Conservation (phyloP, 75 land plant genomes). For the Cunninghamia lanceolata region DNA sequence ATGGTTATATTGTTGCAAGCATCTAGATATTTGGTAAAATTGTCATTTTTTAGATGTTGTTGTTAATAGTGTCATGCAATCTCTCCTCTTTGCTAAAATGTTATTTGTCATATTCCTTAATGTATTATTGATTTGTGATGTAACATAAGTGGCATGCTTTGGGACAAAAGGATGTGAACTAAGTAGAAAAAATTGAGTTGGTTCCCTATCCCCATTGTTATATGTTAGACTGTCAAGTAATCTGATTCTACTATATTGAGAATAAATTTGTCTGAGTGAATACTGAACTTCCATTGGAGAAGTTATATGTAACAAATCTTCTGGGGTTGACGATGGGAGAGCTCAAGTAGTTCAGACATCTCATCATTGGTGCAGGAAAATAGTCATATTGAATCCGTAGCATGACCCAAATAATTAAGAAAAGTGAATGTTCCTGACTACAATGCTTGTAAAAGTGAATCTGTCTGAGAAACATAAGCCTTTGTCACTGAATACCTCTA, state of each 20-base stretch:
- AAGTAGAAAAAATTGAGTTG: not conserved
- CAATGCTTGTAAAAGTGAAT: slow-evolving; percentile 19
- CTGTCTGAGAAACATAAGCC: slow-evolving; percentile 11
- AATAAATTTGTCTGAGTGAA: not conserved
- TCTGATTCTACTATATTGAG: not conserved
- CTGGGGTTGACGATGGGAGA: slow-evolving; percentile 20
- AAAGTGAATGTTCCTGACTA: not conserved
- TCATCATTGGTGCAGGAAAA: slow-evolving; percentile 29
- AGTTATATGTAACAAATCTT: slow-evolving; percentile 17
- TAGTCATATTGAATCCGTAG: slow-evolving; percentile 18
- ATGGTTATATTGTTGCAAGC: too few species aligned
- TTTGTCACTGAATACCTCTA: not conserved
- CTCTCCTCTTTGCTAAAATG: too few species aligned
- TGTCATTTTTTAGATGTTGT: too few species aligned
- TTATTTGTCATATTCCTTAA: too few species aligned
- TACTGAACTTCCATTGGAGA: slow-evolving; percentile 19
- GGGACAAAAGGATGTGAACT: not conserved
- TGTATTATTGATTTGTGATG: too few species aligned
- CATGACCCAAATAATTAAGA: slow-evolving; percentile 13
- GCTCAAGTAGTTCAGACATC: slow-evolving; percentile 30
- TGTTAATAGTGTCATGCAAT: too few species aligned
- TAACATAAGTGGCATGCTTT: too few species aligned
- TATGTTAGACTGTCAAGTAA: not conserved
- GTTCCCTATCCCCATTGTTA: not conserved
- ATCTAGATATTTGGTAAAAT: too few species aligned